These are phyloP conservation scores for Fragilariopsis cylindrus DNA, from an alignment of 108 stramenopile genomes.

Conservation along the genomic window DNA sequence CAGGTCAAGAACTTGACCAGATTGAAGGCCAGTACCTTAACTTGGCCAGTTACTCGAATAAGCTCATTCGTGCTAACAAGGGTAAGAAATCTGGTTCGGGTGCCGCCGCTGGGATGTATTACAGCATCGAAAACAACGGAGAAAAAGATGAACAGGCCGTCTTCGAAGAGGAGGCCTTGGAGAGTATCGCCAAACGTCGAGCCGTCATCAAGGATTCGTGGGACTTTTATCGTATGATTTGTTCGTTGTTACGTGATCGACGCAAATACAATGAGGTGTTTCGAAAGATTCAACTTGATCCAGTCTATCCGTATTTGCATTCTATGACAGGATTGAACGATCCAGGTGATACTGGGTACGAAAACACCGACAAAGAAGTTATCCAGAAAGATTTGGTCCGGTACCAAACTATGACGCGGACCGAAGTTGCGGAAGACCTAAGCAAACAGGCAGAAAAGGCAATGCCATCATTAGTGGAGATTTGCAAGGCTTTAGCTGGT, in stretches of 20 bases:
- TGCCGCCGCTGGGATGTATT: slow-evolving; percentile 69
- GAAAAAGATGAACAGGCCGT: slow-evolving; percentile 55
- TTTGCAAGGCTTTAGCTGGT: slow-evolving; percentile 86
- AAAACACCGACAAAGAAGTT: slow-evolving; percentile 67
- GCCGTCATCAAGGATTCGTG: slow-evolving; percentile 89
- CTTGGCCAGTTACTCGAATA: slow-evolving; percentile 79
- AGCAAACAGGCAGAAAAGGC: slow-evolving; percentile 64
- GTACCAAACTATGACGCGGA: slow-evolving; percentile 60
- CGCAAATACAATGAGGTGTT: slow-evolving; percentile 86
- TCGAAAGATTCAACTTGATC: slow-evolving; percentile 74
- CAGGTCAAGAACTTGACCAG: slow-evolving; percentile 54
- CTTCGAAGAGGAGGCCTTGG: slow-evolving; percentile 77
- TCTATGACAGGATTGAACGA: slow-evolving; percentile 83
- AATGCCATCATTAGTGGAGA: slow-evolving; percentile 72
- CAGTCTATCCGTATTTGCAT: slow-evolving; percentile 81
- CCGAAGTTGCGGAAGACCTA: slow-evolving; percentile 62
- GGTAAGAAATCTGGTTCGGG: slow-evolving; percentile 30
- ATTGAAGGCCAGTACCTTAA: slow-evolving; percentile 83
- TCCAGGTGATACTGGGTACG: slow-evolving; percentile 72
- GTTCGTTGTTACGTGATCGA: slow-evolving; percentile 69
- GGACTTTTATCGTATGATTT: slow-evolving; percentile 89
- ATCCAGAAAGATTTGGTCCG: slow-evolving; percentile 59
- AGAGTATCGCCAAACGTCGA: slow-evolving; percentile 83
- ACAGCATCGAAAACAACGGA: slow-evolving; percentile 48
- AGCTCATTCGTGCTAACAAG: slow-evolving; percentile 71